Base-by-base conservation (phyloP, 2,329 filamentous ascomycete genomes). In the Microcyclospora tardicrescens region DNA sequence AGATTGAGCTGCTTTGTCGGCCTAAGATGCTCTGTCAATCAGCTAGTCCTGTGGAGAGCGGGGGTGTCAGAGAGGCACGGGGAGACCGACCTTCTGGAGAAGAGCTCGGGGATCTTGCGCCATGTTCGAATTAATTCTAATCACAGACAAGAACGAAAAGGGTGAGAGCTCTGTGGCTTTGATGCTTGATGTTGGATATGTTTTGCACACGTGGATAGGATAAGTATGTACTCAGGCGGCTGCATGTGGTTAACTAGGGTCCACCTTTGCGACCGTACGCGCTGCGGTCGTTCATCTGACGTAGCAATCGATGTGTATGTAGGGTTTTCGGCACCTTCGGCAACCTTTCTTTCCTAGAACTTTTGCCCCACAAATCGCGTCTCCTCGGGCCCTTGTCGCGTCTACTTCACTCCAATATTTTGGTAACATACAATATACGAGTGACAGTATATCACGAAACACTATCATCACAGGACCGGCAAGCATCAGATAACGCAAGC, bases 1-100 rank as follows among this genome's bases (percentile, higher is more conserved):
- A 50, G 80, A 70, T 52, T 78, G 66, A 16, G 83, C 73, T 37
- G 78, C 72, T 68, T 91, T 93, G 57, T 95, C 84, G 66, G 91
- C 91, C 87, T 95, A 34, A 8, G 32, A n/a, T 34, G 32, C 14
- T 5, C 4, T n/a, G 12, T 32, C 30, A 32, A 24, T 24, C 19
- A 24, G 19, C 41, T 36, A 33, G 36, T 40, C 28, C 39, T 36
- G n/a, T 27, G 10, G 10, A 28, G 29, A 16, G 36, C 28, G 33
- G n/a, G 30, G 24, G 34, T 16, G 28, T 15, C 15, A 14, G 3
- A 28, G 13, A 34, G 28, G 44, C 44, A 57, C 45, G 53, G 37
- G 29, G 4, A 16, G 29, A 45, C 40, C 40, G 37, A 85, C 82
- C 73, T 86, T 84, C 63, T 86, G 81, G 35, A 89, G 69, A 41